Evolutionary conservation across 495 filamentous ascomycete species (phyloP).

Genomic region (Cryomyces minteri): DNA sequence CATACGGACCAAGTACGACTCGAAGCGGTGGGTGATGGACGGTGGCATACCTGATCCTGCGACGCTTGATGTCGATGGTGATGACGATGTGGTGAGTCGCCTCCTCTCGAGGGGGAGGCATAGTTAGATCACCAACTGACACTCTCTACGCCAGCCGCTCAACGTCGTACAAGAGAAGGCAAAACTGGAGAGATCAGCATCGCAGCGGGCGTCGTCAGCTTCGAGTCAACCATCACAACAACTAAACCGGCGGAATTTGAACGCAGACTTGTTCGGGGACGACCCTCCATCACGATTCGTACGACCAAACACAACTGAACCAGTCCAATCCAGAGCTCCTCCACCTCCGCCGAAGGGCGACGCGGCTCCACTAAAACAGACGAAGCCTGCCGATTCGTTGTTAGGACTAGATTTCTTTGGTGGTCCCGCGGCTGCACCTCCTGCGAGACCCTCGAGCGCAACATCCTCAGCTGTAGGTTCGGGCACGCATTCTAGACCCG

Average conservation of each 20-base stretch:
- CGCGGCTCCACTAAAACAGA: conserved; percentile 41
- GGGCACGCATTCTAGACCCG: conserved; percentile 58
- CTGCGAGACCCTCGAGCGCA: conserved; percentile 45
- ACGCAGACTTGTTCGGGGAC: conserved; percentile 47
- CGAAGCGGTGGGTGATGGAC: conserved; percentile 97
- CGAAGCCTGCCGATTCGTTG: conserved; percentile 66
- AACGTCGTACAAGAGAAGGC: conserved; percentile 58
- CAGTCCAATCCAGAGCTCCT: conserved; percentile 21
- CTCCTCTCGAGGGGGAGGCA: neutral
- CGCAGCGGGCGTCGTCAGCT: conserved; percentile 25
- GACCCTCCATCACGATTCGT: conserved; percentile 36
- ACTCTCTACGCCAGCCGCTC: conserved; percentile 30
- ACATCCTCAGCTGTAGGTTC: conserved; percentile 40
- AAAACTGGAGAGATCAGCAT: conserved; percentile 43
- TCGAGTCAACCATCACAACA: conserved; percentile 24
- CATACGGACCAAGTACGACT: conserved; percentile 95
- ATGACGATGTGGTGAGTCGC: conserved; percentile 54
- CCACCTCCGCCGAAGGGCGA: conserved; percentile 45
- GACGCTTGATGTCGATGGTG: conserved; percentile 63
- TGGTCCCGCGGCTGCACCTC: conserved; percentile 39
- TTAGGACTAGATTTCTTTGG: conserved; percentile 90
- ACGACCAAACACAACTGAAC: conserved; percentile 48
- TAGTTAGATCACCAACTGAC: conserved; percentile 1
- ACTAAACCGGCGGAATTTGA: conserved; percentile 22
- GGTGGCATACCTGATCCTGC: conserved; percentile 81